Percentiles rank a stretch among this genome's conserved stretches.
Conservation (phyloP, 2,329 filamentous ascomycete genomes). For the Epichloe uncinata region DNA sequence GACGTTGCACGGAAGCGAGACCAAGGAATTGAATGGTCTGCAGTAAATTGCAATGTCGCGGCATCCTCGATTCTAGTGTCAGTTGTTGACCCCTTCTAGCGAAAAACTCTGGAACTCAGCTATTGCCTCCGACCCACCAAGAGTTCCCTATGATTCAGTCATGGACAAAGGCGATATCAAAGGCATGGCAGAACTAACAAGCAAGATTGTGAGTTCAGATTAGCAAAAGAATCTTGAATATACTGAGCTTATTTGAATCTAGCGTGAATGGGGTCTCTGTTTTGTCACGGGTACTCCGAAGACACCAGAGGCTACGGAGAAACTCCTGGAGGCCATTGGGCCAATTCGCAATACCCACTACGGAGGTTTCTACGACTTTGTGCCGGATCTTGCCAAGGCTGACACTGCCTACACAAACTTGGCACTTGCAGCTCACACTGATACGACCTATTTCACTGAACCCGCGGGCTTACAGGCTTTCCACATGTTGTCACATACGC, state of each 20-base stretch:
- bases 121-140: constrained; percentile 36
- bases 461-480: constrained; percentile 86
- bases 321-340: constrained; percentile 66
- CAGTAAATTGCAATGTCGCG: constrained; percentile 1
- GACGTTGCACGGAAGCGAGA: constrained; percentile 20
- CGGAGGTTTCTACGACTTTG: constrained; percentile 69
- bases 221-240: background rate
- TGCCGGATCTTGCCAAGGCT: constrained; percentile 72
- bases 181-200: constrained; percentile 48
- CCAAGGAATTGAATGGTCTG: constrained; percentile 12
- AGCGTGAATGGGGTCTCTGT: constrained; percentile 62
- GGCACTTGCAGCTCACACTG: constrained; percentile 73
- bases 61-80: background rate
- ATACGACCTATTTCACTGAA: constrained; percentile 92
- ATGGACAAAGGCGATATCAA: constrained; percentile 34
- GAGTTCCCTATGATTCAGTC: constrained; percentile 45
- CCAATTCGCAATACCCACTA: constrained; percentile 89
- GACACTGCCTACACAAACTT: constrained; percentile 88
- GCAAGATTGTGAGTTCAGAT: constrained; percentile 41
- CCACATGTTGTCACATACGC: constrained; percentile 65
- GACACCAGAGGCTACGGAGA: constrained; percentile 56
- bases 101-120: constrained; percentile 13
- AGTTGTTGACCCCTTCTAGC: background rate
- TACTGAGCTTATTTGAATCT: constrained; percentile 1
- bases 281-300: constrained; percentile 59